phyloP scores from a whole-genome alignment of 176 grass and related monocot genomes.

The Areca catechu region DNA sequence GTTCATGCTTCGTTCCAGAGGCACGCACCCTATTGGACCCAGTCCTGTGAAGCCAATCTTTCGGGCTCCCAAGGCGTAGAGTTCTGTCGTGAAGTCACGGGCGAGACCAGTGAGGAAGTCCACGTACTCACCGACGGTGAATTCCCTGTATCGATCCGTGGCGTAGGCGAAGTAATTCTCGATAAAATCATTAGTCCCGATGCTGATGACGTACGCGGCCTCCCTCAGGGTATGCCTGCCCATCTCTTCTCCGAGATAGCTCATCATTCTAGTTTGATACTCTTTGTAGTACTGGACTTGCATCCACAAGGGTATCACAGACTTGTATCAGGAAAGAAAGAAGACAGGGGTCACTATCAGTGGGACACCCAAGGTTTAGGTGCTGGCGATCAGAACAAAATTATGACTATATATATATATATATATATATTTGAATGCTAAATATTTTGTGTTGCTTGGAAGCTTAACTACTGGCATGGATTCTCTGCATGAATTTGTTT shows the following conservation, averaged over 20 bases:
- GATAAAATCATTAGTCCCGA: constrained; percentile 89
- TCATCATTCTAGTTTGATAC: constrained; percentile 41
- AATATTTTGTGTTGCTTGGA: too few species aligned
- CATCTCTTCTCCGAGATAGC: constrained; percentile 26
- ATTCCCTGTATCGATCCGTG: constrained; percentile 31
- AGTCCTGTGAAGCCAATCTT: constrained; percentile 54
- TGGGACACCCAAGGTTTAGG: too few species aligned
- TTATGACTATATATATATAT: too few species aligned
- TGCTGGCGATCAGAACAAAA: too few species aligned
- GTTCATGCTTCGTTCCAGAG: constrained; percentile 25
- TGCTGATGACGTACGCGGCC: constrained; percentile 54
- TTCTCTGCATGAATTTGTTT: too few species aligned
- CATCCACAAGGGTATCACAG: constrained; percentile 48
- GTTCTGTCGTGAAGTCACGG: constrained; percentile 26
- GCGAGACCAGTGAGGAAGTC: constrained; percentile 32
- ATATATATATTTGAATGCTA: too few species aligned
- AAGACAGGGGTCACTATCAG: not conserved
- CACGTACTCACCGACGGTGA: constrained; percentile 32
- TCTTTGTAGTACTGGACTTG: constrained; percentile 53
- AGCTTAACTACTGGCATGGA: too few species aligned
- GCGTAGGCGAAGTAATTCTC: constrained; percentile 65
- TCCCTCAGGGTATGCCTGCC: constrained; percentile 26
- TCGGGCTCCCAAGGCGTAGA: constrained; percentile 50
- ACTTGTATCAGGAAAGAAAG: constrained; percentile 15
- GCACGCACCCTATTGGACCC: constrained; percentile 40